These are phyloP conservation scores for Thalassiosira profunda DNA, from an alignment of 108 stramenopile genomes.

Conservation along the genomic window DNA sequence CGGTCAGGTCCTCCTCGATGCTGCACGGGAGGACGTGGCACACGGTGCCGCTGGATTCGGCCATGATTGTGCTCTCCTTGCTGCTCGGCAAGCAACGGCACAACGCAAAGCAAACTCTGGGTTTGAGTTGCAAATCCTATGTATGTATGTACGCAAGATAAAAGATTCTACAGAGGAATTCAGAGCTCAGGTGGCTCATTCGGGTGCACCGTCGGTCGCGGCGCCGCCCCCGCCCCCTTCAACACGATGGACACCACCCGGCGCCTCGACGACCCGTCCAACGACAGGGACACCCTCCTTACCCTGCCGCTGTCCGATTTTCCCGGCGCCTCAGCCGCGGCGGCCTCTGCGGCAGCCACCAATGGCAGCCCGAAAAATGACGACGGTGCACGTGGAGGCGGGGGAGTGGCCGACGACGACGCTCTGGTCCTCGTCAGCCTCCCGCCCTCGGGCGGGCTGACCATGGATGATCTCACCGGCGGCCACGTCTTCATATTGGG, in stretches of 20 bases:
- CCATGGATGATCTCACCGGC: slow-evolving; percentile 24
- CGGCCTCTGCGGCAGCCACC: background rate
- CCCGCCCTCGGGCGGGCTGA: slow-evolving; percentile 8
- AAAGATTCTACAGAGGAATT: too few species aligned
- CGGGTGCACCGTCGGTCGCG: too few species aligned
- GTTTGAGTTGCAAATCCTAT: too few species aligned
- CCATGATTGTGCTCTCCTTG: too few species aligned
- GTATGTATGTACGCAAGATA: too few species aligned
- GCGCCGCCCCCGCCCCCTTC: too few species aligned
- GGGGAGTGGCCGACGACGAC: slow-evolving; percentile 8
- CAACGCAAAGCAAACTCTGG: too few species aligned
- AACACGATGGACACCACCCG: slow-evolving; percentile 10
- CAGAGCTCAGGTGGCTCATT: too few species aligned
- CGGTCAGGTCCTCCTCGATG: slow-evolving; percentile 32
- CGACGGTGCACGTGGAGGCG: background rate
- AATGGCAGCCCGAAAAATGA: background rate
- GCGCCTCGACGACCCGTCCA: slow-evolving; percentile 23
- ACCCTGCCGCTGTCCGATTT: slow-evolving; percentile 44
- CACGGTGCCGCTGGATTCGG: slow-evolving; percentile 8
- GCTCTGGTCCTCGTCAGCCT: slow-evolving; percentile 35
- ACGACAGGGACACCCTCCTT: slow-evolving; percentile 20
- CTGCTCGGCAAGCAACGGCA: too few species aligned
- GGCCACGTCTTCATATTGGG: slow-evolving; percentile 30
- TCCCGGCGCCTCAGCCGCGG: background rate
- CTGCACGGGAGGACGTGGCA: slow-evolving; percentile 53